These are phyloP conservation scores for Trichodelitschia bisporula DNA, from an alignment of 495 filamentous ascomycete species.

Conservation along the genomic window DNA sequence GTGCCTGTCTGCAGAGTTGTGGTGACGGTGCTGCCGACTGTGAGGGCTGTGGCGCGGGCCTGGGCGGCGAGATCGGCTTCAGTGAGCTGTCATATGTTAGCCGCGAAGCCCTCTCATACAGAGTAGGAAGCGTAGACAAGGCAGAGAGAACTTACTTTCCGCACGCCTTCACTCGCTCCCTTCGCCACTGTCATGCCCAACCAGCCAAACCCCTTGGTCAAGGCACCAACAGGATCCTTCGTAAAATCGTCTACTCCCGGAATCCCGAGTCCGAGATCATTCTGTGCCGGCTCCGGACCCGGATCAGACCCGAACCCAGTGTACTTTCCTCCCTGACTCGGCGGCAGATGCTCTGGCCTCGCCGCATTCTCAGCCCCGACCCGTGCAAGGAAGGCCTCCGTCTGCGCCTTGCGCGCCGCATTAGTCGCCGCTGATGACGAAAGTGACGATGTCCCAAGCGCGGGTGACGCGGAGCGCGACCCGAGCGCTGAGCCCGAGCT, in stretches of 20 bases:
- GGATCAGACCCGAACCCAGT: constrained; percentile 65
- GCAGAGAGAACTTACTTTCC: constrained; percentile 31
- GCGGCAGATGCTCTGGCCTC: constrained; percentile 48
- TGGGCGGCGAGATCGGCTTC: constrained; percentile 76
- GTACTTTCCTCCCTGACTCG: constrained; percentile 80
- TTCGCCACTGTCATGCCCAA: constrained; percentile 67
- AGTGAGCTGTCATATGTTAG: too few species aligned
- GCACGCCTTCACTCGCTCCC: constrained; percentile 68
- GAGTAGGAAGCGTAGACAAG: too few species aligned
- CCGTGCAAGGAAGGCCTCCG: constrained; percentile 77
- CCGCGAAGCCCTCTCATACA: too few species aligned
- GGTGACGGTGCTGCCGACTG: constrained; percentile 30
- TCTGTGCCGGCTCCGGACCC: constrained; percentile 14
- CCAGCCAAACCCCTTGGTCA: constrained; percentile 89
- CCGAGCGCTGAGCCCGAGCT: constrained; percentile 1
- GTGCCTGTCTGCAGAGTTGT: constrained; percentile 33
- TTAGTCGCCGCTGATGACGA: neutral
- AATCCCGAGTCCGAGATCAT: constrained; percentile 12
- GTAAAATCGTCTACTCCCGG: constrained; percentile 64
- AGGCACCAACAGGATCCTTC: constrained; percentile 66
- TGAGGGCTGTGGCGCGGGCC: constrained; percentile 43
- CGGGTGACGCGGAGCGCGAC: constrained; percentile 11
- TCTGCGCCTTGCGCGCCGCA: constrained; percentile 27
- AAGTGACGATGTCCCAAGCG: constrained; percentile 5
- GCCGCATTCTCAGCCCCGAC: constrained; percentile 57